A percentile compares a stretch with the other conserved stretches of the same genome.
phyloP scores from a whole-genome alignment of 202 grass and related monocot genomes.

The Setaria italica region DNA sequence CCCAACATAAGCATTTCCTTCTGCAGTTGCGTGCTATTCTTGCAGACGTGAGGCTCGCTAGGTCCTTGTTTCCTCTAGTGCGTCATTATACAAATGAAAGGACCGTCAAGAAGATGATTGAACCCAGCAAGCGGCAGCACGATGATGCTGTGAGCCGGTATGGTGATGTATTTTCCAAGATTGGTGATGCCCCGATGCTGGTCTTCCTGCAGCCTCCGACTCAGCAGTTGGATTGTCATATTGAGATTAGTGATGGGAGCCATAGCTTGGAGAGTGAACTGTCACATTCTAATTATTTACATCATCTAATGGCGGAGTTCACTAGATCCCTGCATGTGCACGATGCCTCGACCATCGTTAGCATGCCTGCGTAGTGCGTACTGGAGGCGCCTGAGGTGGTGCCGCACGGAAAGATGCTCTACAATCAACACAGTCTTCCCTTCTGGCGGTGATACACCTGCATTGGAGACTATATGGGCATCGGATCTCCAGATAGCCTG shows the following conservation, averaged over 20 bases:
- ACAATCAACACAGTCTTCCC: not conserved
- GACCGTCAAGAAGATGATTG: not conserved
- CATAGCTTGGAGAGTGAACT: too few relatives aligned
- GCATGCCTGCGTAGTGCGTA: not conserved
- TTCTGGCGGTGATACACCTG: too few relatives aligned
- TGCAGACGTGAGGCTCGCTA: not conserved
- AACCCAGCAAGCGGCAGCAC: not conserved
- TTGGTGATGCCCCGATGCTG: not conserved
- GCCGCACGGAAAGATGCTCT: conserved; percentile 35
- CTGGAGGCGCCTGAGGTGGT: not conserved
- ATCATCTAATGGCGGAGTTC: too few relatives aligned
- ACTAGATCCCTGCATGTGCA: too few relatives aligned
- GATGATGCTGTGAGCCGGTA: not conserved
- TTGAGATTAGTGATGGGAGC: too few relatives aligned
- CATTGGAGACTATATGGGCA: not conserved
- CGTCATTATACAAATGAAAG: rapidly evolving
- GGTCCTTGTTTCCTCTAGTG: rapidly evolving
- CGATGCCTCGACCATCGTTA: too few relatives aligned
- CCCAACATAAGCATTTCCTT: rapidly evolving
- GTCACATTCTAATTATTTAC: too few relatives aligned
- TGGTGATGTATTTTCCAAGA: not conserved
- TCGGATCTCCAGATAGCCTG: not conserved
- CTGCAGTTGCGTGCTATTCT: conserved; percentile 12
- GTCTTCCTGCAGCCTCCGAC: not conserved
- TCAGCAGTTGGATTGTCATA: too few relatives aligned